Percentiles rank a stretch among this genome's conserved stretches.
These are phyloP conservation scores for Hypoxylon fuscum DNA, from an alignment of 495 filamentous ascomycete species.

Conservation along the genomic window DNA sequence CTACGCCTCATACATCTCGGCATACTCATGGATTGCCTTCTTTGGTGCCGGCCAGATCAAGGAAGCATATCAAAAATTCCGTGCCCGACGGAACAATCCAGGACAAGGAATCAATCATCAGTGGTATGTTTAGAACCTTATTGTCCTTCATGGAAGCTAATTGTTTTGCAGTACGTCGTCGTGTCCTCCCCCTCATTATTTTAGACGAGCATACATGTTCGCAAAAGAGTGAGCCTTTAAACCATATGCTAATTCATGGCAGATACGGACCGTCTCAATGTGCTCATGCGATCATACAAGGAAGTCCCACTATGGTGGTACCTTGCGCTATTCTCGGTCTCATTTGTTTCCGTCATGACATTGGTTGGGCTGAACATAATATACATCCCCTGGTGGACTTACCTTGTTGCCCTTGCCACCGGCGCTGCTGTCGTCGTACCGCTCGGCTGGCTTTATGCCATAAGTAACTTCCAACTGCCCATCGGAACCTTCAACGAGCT, in stretches of 20 bases:
- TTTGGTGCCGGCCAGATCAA: constrained; percentile 61
- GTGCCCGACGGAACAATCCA: constrained; percentile 39
- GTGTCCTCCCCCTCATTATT: background rate
- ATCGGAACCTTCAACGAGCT: constrained; percentile 66
- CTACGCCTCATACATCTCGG: constrained; percentile 64
- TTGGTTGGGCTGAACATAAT: constrained; percentile 57
- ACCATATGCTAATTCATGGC: background rate
- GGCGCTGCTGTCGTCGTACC: constrained; percentile 62
- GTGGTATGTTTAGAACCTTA: constrained; percentile 34
- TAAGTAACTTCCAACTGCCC: constrained; percentile 63
- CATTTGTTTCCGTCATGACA: constrained; percentile 58
- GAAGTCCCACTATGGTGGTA: constrained; percentile 68
- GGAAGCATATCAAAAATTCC: constrained; percentile 52
- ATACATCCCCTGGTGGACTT: constrained; percentile 66
- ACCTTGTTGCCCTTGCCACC: constrained; percentile 61
- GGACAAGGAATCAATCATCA: constrained; percentile 58
- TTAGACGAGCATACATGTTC: background rate
- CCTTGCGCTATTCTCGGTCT: constrained; percentile 52
- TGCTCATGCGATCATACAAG: constrained; percentile 63
- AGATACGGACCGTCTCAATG: constrained; percentile 62
- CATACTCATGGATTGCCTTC: constrained; percentile 63
- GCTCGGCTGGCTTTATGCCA: constrained; percentile 64
- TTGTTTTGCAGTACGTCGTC: constrained; percentile 13
- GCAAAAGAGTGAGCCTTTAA: background rate
- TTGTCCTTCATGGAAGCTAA: constrained; percentile 9